A percentile compares a stretch with the other conserved stretches of the same genome.
These are phyloP conservation scores for Prunus davidiana DNA, from an alignment of 306 rosid species.

Conservation along the genomic window DNA sequence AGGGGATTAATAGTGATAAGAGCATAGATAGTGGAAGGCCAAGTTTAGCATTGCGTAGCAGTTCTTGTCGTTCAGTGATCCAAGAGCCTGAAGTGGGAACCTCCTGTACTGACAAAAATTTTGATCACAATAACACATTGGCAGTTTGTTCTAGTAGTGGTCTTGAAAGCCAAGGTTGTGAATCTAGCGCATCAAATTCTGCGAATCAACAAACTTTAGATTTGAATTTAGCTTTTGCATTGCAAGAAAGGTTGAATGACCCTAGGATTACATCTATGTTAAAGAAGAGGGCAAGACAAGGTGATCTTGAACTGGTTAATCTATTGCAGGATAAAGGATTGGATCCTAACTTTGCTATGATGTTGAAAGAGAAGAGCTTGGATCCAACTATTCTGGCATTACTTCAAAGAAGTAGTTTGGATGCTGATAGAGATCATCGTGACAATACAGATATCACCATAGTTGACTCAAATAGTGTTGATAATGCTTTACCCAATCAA, in stretches of 20 bases:
- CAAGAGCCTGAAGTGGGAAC: conserved; percentile 83
- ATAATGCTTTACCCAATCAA: conserved; percentile 79
- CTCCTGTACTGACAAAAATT: conserved; percentile 50
- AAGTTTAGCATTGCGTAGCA: conserved; percentile 87
- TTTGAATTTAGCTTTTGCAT: conserved; percentile 82
- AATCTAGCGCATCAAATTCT: conserved; percentile 84
- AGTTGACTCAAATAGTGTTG: conserved; percentile 72
- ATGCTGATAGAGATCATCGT: conserved; percentile 95
- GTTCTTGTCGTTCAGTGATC: conserved; percentile 87
- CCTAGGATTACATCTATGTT: conserved; percentile 88
- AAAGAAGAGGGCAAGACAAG: conserved; percentile 75
- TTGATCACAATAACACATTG: conserved; percentile 66
- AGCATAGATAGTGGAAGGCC: conserved; percentile 99
- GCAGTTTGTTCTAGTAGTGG: conserved; percentile 88
- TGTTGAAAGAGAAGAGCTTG: conserved; percentile 95
- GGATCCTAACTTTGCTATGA: conserved; percentile 99
- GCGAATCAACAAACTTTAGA: conserved; percentile 88
- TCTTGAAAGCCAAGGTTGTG: conserved; percentile 91
- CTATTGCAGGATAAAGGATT: conserved; percentile 93
- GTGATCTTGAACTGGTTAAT: conserved; percentile 75
- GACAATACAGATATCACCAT: conserved; percentile 77
- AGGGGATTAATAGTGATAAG: conserved; percentile 91
- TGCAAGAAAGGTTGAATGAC: conserved; percentile 96
- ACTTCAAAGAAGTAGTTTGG: conserved; percentile 94
- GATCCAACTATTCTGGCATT: conserved; percentile 97